Evolutionary conservation across 1,284 basidiomycete species (phyloP).

Genomic region (Tilletia horrida): DNA sequence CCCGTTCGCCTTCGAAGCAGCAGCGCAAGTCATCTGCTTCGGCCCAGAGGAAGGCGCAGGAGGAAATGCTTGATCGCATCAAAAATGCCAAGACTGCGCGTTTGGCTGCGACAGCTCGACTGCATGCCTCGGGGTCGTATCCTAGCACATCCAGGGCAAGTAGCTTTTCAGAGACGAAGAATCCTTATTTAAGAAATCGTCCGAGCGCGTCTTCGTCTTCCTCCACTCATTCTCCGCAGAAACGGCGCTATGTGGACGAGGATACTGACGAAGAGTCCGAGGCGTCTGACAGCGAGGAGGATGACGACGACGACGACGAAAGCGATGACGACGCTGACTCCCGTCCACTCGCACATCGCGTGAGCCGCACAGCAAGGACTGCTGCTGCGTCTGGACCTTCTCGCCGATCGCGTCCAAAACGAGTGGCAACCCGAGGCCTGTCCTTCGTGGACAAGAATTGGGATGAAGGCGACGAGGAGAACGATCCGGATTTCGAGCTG

Average conservation of each 20-base stretch:
- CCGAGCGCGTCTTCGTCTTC: no score
- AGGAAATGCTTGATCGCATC: neutral
- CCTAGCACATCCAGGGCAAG: neutral
- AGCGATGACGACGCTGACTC: neutral
- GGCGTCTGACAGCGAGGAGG: neutral
- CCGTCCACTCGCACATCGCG: slow-evolving; percentile 3
- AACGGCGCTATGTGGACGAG: no score
- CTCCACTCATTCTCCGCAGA: no score
- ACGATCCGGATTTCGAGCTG: neutral
- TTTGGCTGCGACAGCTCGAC: neutral
- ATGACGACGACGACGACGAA: neutral
- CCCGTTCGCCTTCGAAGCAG: neutral
- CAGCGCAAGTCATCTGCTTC: neutral
- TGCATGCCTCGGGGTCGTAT: neutral
- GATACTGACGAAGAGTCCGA: neutral
- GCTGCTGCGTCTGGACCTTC: neutral
- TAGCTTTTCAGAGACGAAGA: no score
- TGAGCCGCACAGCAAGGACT: neutral
- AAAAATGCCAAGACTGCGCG: neutral
- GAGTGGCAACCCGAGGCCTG: neutral
- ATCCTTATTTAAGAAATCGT: no score
- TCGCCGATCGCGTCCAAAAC: neutral
- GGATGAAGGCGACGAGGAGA: slow-evolving; percentile 3
- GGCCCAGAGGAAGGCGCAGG: neutral
- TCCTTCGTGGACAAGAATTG: neutral